phyloP scores from a whole-genome alignment of 2,329 filamentous ascomycete genomes.

The Zasmidium angulare region DNA sequence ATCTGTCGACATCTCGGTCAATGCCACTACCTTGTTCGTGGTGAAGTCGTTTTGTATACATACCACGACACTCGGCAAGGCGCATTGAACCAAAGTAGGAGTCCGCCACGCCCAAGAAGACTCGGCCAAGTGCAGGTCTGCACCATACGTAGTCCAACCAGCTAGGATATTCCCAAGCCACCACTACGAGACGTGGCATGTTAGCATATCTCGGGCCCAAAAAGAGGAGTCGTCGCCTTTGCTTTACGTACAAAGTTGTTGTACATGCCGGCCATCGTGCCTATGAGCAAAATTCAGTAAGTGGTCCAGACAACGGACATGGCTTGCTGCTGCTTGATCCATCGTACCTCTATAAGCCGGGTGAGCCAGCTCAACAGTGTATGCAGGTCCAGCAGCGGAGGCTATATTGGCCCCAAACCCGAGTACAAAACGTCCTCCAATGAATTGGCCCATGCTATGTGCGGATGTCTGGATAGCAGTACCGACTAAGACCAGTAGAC shows the following conservation, averaged over 20 bases:
- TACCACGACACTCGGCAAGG: constrained; percentile 47
- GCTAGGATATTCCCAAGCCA: constrained; percentile 24
- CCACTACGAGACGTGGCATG: too few relatives aligned
- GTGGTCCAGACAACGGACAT: too few relatives aligned
- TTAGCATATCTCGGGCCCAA: too few relatives aligned
- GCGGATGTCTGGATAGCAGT: constrained; percentile 53
- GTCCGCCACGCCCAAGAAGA: constrained; percentile 49
- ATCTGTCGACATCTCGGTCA: not conserved
- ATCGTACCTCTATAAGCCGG: constrained; percentile 61
- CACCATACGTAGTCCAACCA: constrained; percentile 34
- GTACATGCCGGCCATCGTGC: too few relatives aligned
- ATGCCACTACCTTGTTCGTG: not conserved
- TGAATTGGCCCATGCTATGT: constrained; percentile 51
- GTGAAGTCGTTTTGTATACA: not conserved
- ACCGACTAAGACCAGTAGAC: constrained; percentile 54
- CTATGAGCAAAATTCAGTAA: too few relatives aligned
- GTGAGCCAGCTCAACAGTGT: constrained; percentile 61
- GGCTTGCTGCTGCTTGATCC: too few relatives aligned
- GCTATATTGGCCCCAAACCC: constrained; percentile 54
- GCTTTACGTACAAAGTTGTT: too few relatives aligned
- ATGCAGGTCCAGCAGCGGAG: constrained; percentile 60
- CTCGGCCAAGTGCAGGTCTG: constrained; percentile 21
- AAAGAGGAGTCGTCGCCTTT: too few relatives aligned
- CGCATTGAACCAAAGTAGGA: constrained; percentile 30
- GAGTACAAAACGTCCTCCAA: constrained; percentile 46